A percentile compares a stretch with the other conserved stretches of the same genome.
Evolutionary conservation across 768 basidiomycete genomes (phyloP).

Genomic region (Tephrocybe sp.): DNA sequence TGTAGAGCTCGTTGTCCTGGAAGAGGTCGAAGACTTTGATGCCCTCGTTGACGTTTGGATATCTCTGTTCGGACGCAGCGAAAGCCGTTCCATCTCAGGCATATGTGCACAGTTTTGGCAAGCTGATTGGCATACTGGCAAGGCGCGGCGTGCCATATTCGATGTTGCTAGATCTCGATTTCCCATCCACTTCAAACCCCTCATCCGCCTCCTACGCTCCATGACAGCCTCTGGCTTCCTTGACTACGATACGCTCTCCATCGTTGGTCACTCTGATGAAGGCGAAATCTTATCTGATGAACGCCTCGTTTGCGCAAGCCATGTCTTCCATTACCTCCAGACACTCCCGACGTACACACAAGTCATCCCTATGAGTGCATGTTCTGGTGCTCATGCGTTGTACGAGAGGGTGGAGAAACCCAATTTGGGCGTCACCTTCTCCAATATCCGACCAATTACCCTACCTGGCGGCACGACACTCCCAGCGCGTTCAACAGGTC

Average conservation of each 20-base stretch:
- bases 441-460: conserved; percentile 62
- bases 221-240: conserved; percentile 78
- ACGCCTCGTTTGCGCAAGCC: conserved; percentile 57
- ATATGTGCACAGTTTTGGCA: conserved; percentile 86
- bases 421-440: conserved; percentile 48
- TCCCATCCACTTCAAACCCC: conserved; percentile 71
- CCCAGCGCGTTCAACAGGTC: conserved; percentile 63
- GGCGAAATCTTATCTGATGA: conserved; percentile 40
- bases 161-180: conserved; percentile 82
- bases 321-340: conserved; percentile 76
- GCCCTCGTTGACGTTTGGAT: conserved; percentile 74
- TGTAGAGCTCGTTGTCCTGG: conserved; percentile 71
- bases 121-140: conserved; percentile 64
- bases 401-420: conserved; percentile 68
- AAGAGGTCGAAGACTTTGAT: conserved; percentile 75
- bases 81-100: conserved; percentile 57
- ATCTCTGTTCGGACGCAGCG: conserved; percentile 75
- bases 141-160: conserved; percentile 73
- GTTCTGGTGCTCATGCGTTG: conserved; percentile 64
- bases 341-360: conserved; percentile 73
- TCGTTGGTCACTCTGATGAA: conserved; percentile 43
- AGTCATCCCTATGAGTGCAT: conserved; percentile 59
- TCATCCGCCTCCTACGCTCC: conserved; percentile 70
- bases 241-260: conserved; percentile 66
- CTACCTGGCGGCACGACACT: conserved; percentile 77